Conservation (phyloP, 2,329 filamentous ascomycete genomes). For the Helicocarpus griseus region DNA sequence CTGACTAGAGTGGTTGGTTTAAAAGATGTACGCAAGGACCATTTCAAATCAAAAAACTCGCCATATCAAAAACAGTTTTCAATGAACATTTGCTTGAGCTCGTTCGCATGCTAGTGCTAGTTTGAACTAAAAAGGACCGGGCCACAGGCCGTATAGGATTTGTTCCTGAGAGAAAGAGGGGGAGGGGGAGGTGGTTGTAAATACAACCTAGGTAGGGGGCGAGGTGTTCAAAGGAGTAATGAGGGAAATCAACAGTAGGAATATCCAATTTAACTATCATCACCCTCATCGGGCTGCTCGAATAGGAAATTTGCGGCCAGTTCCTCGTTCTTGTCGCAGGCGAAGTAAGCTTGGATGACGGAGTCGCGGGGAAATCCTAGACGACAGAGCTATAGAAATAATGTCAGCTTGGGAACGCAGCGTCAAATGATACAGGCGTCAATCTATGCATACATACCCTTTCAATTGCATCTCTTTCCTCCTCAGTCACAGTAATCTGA, state of each 20-base stretch:
- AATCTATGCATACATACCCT: slow-evolving; percentile 49
- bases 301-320: slow-evolving; percentile 96
- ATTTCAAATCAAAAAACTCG: no score
- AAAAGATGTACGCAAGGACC: no score
- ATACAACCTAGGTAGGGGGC: no score
- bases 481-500: slow-evolving; percentile 76
- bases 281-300: slow-evolving; percentile 83
- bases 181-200: neutral
- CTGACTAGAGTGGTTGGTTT: no score
- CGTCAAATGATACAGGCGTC: neutral
- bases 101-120: no score
- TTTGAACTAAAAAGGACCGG: no score
- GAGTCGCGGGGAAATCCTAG: slow-evolving; percentile 88
- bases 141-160: no score
- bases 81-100: no score
- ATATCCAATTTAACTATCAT: slow-evolving; percentile 12
- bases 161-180: neutral
- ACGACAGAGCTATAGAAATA: slow-evolving; percentile 60
- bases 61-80: no score
- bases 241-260: neutral
- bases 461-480: slow-evolving; percentile 95
- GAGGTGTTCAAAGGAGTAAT: no score
- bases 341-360: slow-evolving; percentile 97
- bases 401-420: neutral
- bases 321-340: slow-evolving; percentile 99